These are phyloP conservation scores for Urochloa ruziziensis DNA, from an alignment of 176 grass and related monocot genomes.

Conservation along the genomic window DNA sequence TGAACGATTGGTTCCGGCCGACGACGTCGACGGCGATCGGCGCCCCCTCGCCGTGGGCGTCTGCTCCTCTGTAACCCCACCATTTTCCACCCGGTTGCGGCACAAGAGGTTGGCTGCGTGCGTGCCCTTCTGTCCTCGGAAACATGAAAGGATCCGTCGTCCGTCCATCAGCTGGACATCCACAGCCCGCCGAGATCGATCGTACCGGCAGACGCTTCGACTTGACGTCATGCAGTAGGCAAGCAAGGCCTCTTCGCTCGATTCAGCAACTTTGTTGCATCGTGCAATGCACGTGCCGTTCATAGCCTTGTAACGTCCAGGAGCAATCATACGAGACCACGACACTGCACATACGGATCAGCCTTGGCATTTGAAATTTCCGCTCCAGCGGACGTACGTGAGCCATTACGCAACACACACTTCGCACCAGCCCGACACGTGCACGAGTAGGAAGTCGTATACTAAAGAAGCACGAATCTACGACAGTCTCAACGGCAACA, in stretches of 20 bases:
- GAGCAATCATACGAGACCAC: neutral
- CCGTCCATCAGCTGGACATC: no score
- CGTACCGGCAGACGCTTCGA: neutral
- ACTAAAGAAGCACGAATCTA: no score
- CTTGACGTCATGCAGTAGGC: neutral
- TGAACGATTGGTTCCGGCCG: no score
- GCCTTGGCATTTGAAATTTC: neutral
- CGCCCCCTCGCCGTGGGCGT: no score
- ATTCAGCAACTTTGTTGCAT: neutral
- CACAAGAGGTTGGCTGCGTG: no score
- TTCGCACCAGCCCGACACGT: neutral
- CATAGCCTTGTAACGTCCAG: neutral
- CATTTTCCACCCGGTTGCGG: no score
- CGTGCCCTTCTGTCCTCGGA: no score
- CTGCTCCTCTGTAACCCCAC: no score
- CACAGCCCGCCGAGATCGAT: no score
- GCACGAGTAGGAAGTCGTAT: neutral
- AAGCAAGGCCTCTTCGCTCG: neutral
- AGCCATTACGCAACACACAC: conserved; percentile 3
- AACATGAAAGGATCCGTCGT: no score
- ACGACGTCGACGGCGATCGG: no score
- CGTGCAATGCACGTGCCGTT: neutral
- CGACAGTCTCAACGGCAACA: neutral
- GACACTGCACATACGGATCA: neutral
- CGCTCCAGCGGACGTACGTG: neutral